Percentiles rank a stretch among this genome's conserved stretches.
phyloP scores from a whole-genome alignment of 306 rosid genomes.

The Dryas octopetala region DNA sequence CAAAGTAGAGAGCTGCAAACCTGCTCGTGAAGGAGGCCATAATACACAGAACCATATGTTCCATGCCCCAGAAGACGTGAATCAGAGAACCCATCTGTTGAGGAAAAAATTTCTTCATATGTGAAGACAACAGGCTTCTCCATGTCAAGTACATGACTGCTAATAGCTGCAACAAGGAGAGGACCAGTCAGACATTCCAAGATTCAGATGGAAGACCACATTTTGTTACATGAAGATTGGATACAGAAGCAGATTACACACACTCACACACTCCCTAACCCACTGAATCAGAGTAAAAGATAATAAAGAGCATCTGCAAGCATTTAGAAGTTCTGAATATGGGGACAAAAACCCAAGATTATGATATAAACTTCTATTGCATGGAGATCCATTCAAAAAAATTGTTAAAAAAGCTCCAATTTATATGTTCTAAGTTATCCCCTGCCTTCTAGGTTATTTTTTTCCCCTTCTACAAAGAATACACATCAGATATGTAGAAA shows the following conservation, averaged over 20 bases:
- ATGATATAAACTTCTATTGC: background rate
- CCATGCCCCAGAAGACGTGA: conserved; percentile 91
- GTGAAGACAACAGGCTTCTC: conserved; percentile 82
- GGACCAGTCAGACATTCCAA: conserved; percentile 11
- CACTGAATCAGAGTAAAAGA: background rate
- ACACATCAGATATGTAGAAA: background rate
- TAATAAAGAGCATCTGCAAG: background rate
- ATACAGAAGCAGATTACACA: background rate
- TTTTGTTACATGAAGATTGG: background rate
- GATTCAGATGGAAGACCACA: conserved; percentile 16
- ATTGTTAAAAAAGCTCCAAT: background rate
- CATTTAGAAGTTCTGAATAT: background rate
- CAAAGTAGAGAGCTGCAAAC: conserved; percentile 40
- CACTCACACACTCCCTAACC: background rate
- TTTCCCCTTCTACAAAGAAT: background rate
- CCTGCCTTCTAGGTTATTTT: background rate
- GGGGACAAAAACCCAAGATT: background rate
- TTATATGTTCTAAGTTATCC: background rate
- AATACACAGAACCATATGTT: conserved; percentile 91
- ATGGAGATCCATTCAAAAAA: background rate
- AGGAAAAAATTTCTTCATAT: conserved; percentile 68
- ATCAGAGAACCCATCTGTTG: conserved; percentile 87
- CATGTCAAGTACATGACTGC: conserved; percentile 62
- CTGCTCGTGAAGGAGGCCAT: conserved; percentile 79
- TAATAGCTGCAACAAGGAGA: conserved; percentile 56